Evolutionary conservation across 2,329 filamentous ascomycete species (phyloP), one percentile per base, ranked within the genome.

Genomic region (Aspergillus candidus): DNA sequence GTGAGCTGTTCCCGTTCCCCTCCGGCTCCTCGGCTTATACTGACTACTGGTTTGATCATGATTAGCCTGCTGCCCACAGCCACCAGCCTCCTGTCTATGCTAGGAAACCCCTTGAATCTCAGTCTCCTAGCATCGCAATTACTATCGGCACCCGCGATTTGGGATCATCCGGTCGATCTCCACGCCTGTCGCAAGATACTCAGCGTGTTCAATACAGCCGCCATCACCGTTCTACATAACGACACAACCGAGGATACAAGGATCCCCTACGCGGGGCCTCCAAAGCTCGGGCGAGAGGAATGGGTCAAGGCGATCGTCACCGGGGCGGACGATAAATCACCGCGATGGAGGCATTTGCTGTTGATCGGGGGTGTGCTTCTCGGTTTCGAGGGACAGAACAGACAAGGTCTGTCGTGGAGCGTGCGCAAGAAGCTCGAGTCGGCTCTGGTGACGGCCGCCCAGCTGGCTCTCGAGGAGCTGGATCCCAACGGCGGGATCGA

Each of bases 301-400:
- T 83, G 80, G 80, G 67, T 77, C 17, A 74, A 72, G 50, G 78
- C 80, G 1, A 70, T 81, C 2, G 72, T 79, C 2, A 72, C 72
- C 33, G 80, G 79, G 7, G 79, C 80, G 12, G 77, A 83, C 57
- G 79, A 78, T 35, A 75, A 72, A 54, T 83, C 72, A 65, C 77
- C 74, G 13, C 73, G 87, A 58, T 95, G 88, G 88, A 83, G 88
- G 63, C 89, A 95, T 64, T 67, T 89, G 27, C 72, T 95, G n/a
- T 77, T 90, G 4, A 76, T 95, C 7, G 82, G 83, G 0, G 90
- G 88, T 3, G 71, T 94, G 15, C 67, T 95, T 46, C 77, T 91
- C 60, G 88, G 87, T 7, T 83, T 90, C 59, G 84, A 86, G 52
- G 72, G 76, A 12, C 74, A 79, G 48, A 77, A 82, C 33, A 70